phyloP scores from a whole-genome alignment of 2,329 filamentous ascomycete species.

The Aureobasidium pullulans region DNA sequence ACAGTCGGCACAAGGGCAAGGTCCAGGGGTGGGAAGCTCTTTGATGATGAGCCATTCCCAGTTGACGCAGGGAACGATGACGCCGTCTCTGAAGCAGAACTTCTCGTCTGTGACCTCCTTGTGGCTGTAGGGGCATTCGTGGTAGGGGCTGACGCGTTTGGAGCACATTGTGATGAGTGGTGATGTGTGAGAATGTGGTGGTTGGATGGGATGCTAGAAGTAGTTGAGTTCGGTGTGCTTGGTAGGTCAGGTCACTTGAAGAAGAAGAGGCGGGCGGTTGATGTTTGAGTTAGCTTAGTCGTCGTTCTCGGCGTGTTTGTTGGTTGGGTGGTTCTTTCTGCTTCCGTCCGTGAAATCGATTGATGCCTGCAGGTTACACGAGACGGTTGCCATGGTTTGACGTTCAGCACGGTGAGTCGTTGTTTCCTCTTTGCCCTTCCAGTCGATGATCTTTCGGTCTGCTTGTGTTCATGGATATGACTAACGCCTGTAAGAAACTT shows the following conservation, averaged over 20 bases:
- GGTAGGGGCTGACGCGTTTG: not conserved
- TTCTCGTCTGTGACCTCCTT: not conserved
- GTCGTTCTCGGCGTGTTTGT: not conserved
- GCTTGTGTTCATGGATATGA: too few species aligned
- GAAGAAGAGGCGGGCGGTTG: too few species aligned
- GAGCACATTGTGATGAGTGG: not conserved
- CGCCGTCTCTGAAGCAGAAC: not conserved
- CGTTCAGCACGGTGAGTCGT: not conserved
- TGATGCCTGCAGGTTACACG: not conserved
- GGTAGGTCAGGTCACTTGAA: not conserved
- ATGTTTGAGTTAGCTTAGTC: too few species aligned
- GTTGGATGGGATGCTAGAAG: not conserved
- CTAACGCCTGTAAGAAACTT: too few species aligned
- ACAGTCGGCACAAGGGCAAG: not conserved
- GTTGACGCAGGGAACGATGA: not conserved
- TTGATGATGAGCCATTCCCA: slow-evolving; percentile 2
- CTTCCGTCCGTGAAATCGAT: not conserved
- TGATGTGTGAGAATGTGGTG: not conserved
- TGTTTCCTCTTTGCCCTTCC: too few species aligned
- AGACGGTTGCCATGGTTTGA: not conserved
- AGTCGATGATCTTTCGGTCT: too few species aligned
- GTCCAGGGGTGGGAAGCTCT: not conserved
- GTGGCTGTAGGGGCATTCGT: not conserved
- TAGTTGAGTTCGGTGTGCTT: not conserved
- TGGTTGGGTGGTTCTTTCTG: not conserved